Evolutionary conservation across 768 basidiomycete genomes (phyloP), one percentile per base, ranked within the genome.

Genomic region (Boletus vermiculosoides): DNA sequence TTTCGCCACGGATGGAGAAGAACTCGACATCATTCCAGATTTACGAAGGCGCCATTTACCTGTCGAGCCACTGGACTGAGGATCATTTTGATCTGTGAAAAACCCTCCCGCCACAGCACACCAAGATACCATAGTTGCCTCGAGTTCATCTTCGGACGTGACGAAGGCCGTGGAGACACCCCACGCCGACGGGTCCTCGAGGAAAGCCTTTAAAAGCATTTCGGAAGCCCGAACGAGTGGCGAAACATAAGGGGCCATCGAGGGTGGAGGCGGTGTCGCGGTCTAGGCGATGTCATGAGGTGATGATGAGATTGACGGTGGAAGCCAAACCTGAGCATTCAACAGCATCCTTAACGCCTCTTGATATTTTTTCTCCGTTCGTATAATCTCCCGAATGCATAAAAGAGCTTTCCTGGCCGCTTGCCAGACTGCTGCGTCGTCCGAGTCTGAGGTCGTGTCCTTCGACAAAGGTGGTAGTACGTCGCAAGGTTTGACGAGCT

Each of bases 91-190:
- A n/a, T 66, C 61, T 16, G 64, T 61, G 52, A 82, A 82, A 62
- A 81, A 79, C 1, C 63, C 58, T 39, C 69, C 69, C 6, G 48
- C 69, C 0, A 71, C 64, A 31, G 62, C 30, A 58, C 69, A 64
- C 83, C 85, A 89, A 1, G 76, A 74, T 46, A 85, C 77, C 58
- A 87, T 80, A 2, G 84, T 80, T 13, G 67, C 66, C 60, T 85
- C 82, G 22, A 88, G 66, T n/a, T 74, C 73, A 28, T 80, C 76
- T 63, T 84, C 79, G 47, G 73, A 75, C 0, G 76, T 70, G 25
- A 87, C 71, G 59, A 88, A 85, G 8, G 87, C 82, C 6, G 77
- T 74, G 12, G 84, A 80, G 31, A 88, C 81, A 10, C 87, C 87
- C 75, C 78, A 80, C 3, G 83, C 83, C 44, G 84, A 86, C 15